phyloP scores from a whole-genome alignment of 2,329 filamentous ascomycete genomes.

The Plectosphaerella cucumerina region DNA sequence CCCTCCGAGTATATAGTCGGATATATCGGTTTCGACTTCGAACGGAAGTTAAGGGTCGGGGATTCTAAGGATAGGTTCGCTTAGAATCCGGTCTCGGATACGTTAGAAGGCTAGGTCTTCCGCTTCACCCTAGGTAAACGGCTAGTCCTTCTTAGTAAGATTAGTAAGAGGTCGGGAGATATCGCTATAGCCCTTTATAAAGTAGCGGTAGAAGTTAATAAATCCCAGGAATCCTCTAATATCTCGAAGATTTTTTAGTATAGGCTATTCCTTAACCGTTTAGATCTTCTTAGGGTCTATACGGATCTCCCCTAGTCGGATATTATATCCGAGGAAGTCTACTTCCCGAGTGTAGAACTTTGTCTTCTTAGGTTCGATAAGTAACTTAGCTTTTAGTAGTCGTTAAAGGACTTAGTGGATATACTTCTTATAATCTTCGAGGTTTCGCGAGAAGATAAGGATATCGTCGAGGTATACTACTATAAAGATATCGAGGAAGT shows the following conservation, averaged over 20 bases:
- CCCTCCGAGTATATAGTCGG: background rate
- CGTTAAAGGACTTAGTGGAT: no score
- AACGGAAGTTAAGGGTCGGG: slow-evolving; percentile 5
- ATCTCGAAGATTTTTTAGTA: background rate
- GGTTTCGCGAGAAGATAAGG: no score
- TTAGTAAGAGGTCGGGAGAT: background rate
- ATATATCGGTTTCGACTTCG: background rate
- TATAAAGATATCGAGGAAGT: no score
- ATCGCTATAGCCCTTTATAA: background rate
- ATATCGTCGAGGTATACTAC: no score
- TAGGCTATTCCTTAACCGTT: background rate
- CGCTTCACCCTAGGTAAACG: background rate
- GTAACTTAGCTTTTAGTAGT: no score
- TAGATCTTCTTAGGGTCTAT: background rate
- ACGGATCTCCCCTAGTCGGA: background rate
- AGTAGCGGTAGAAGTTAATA: background rate
- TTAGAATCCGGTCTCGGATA: background rate
- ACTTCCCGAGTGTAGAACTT: no score
- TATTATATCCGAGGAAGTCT: background rate
- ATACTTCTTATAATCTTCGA: no score
- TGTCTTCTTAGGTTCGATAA: no score
- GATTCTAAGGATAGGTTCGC: background rate
- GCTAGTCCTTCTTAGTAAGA: no score
- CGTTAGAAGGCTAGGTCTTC: background rate
- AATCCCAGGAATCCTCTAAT: background rate